Evolutionary conservation across 1,284 basidiomycete genomes (phyloP).

Genomic region (Trametes versicolor): DNA sequence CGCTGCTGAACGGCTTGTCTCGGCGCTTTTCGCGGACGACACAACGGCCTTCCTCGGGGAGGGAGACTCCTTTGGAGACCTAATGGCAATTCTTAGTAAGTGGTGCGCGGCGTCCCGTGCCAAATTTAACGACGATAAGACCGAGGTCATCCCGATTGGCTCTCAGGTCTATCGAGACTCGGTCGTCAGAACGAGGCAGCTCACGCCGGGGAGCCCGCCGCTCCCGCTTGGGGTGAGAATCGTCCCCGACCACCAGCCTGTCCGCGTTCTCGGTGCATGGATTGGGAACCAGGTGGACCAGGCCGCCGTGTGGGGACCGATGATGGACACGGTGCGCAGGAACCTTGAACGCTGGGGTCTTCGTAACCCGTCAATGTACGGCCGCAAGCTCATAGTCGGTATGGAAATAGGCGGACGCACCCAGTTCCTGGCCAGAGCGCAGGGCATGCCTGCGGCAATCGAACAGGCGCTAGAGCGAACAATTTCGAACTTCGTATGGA

Average conservation of each 20-base stretch:
- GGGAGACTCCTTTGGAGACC: not conserved
- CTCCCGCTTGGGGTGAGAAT: constrained; percentile 20
- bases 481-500: constrained; percentile 9
- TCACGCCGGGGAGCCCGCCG: not conserved
- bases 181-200: not conserved
- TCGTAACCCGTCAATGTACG: constrained; percentile 31
- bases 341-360: constrained; percentile 32
- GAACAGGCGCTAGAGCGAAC: constrained; percentile 2
- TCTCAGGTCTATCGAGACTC: not conserved
- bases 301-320: constrained; percentile 32
- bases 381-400: constrained; percentile 34
- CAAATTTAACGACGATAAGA: constrained; percentile 10
- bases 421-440: constrained; percentile 31
- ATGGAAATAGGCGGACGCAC: constrained; percentile 24
- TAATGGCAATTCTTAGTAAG: not conserved
- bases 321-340: constrained; percentile 30
- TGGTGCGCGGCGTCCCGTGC: constrained; percentile 10
- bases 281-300: constrained; percentile 37
- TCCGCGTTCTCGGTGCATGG: constrained; percentile 42
- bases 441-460: constrained; percentile 36
- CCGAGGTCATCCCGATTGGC: not conserved
- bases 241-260: constrained; percentile 31
- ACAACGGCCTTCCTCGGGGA: constrained; percentile 5
- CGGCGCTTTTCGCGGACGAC: constrained; percentile 15
- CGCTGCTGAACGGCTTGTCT: not conserved